phyloP scores from a whole-genome alignment of 148 eudicot species.

The Amaranthus hypochondriacus region DNA sequence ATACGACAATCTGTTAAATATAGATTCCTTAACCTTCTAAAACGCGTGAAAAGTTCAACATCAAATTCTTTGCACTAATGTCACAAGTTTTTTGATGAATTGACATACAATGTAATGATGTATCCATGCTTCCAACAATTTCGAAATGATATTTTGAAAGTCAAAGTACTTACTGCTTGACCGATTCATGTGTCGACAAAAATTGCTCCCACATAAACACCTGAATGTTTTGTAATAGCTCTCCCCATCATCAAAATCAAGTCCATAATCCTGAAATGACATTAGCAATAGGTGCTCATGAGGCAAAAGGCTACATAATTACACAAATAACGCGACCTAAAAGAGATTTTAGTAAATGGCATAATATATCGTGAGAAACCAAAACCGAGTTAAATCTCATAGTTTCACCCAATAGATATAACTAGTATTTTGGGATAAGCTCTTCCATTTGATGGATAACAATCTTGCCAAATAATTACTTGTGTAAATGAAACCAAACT shows the following conservation, averaged over 20 bases:
- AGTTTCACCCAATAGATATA: neutral
- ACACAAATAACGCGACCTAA: neutral
- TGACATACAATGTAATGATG: too few species aligned
- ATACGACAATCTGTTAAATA: too few species aligned
- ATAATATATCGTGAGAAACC: neutral
- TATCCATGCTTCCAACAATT: neutral
- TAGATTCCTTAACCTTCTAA: too few species aligned
- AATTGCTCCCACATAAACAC: conserved; percentile 79
- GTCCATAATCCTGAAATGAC: conserved; percentile 75
- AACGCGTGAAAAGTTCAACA: too few species aligned
- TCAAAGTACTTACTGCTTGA: conserved; percentile 53
- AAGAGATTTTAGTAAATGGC: neutral
- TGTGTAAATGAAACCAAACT: neutral
- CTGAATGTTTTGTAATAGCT: conserved; percentile 58
- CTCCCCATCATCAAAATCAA: conserved; percentile 75
- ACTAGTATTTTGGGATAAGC: too few species aligned
- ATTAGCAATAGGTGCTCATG: neutral
- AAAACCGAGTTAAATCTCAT: neutral
- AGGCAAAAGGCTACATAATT: neutral
- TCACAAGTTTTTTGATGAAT: too few species aligned
- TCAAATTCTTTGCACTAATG: too few species aligned
- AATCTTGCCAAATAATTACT: neutral
- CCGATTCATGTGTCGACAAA: conserved; percentile 80
- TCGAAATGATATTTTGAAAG: neutral
- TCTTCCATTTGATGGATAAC: neutral